These are phyloP conservation scores for Nematocida ironsii DNA, from an alignment of 371 early-diverging fungal genomes.

Conservation along the genomic window DNA sequence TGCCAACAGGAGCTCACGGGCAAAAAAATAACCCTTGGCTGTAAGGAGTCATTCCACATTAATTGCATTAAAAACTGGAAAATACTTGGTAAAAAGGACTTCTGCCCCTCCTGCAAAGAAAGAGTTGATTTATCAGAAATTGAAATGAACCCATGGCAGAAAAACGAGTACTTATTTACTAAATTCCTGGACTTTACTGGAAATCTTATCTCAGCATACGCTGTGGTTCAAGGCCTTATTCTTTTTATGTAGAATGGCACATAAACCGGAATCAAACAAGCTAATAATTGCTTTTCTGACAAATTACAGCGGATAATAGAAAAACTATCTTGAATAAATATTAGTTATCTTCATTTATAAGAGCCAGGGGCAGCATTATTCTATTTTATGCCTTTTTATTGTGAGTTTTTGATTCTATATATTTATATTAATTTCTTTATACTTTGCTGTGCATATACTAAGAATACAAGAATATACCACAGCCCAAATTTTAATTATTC, in stretches of 20 bases:
- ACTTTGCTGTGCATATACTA: no score
- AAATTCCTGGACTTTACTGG: constrained; percentile 65
- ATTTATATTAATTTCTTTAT: no score
- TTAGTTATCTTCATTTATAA: no score
- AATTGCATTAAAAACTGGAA: constrained; percentile 87
- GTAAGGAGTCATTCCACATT: constrained; percentile 73
- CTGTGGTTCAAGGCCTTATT: constrained; percentile 57
- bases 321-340: no score
- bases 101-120: constrained; percentile 81
- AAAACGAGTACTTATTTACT: constrained; percentile 64
- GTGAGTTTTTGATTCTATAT: no score
- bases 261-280: no score
- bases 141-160: constrained; percentile 63
- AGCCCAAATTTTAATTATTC: no score
- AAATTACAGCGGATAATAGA: no score
- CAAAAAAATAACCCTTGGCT: constrained; percentile 62
- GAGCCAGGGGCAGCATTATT: no score
- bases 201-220: constrained; percentile 64
- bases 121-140: constrained; percentile 66
- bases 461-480: no score
- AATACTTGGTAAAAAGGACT: constrained; percentile 83
- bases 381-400: no score
- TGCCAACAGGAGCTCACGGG: constrained; percentile 19
- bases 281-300: no score
- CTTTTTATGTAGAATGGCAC: constrained; percentile 24